Evolutionary conservation across 306 rosid species (phyloP).

Genomic region (Gynostemma pentaphyllum): DNA sequence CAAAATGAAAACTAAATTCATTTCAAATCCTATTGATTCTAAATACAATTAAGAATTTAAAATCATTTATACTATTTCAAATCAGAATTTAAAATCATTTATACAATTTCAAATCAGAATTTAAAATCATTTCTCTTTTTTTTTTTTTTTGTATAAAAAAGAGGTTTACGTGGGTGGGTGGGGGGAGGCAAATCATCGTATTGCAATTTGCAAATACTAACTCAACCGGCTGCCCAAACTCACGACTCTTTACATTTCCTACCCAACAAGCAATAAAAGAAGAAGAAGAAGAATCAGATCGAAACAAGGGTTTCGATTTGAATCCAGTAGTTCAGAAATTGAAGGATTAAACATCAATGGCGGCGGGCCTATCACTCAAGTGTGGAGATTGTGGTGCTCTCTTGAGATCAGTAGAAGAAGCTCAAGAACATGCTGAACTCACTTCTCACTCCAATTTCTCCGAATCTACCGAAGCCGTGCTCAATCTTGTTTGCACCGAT

Average conservation of each 20-base stretch:
- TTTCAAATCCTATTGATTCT: too few species aligned
- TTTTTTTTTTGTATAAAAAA: too few species aligned
- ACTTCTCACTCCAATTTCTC: constrained; percentile 92
- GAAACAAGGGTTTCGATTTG: background rate
- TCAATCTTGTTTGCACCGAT: constrained; percentile 70
- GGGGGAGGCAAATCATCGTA: too few species aligned
- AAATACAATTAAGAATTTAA: too few species aligned
- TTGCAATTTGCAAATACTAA: too few species aligned
- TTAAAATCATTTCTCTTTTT: too few species aligned
- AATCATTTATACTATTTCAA: too few species aligned
- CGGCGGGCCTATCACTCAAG: constrained; percentile 83
- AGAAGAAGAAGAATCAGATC: background rate
- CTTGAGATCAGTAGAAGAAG: constrained; percentile 74
- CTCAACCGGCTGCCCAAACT: too few species aligned
- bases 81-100: too few species aligned
- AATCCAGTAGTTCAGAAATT: background rate
- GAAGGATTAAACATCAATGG: constrained; percentile 35
- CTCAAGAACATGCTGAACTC: constrained; percentile 81
- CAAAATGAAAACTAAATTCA: too few species aligned
- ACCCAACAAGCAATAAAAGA: background rate
- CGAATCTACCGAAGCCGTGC: constrained; percentile 92
- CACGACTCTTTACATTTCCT: background rate
- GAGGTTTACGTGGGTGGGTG: too few species aligned
- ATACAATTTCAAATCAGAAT: too few species aligned
- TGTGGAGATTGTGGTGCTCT: constrained; percentile 94